A percentile compares a stretch with the other conserved stretches of the same genome.
These are phyloP conservation scores for Lycium barbarum DNA, from an alignment of 257 asterid genomes.

Conservation along the genomic window DNA sequence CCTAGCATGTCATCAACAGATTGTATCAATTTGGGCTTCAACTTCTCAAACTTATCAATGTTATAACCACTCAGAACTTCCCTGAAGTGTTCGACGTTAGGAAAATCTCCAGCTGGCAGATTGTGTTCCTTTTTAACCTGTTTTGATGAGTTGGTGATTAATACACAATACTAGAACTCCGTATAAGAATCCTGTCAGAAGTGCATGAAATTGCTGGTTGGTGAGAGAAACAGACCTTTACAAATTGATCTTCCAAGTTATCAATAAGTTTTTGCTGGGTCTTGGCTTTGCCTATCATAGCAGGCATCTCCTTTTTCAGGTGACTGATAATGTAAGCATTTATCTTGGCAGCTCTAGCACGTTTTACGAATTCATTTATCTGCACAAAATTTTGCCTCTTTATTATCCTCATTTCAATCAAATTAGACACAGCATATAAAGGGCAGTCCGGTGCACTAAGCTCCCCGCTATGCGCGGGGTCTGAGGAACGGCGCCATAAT, in stretches of 20 bases:
- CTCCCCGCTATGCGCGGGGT: too few relatives aligned
- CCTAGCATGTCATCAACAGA: conserved; percentile 94
- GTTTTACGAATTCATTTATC: conserved; percentile 96
- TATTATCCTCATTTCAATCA: not conserved
- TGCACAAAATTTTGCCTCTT: conserved; percentile 38
- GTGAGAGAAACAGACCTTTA: conserved; percentile 56
- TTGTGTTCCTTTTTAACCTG: conserved; percentile 89
- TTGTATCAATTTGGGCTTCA: conserved; percentile 88
- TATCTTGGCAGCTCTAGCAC: conserved; percentile 95
- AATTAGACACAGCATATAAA: not conserved
- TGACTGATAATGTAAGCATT: conserved; percentile 90
- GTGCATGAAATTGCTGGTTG: not conserved
- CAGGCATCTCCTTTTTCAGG: conserved; percentile 92
- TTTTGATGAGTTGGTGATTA: not conserved
- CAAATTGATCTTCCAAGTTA: conserved; percentile 75
- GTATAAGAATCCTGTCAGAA: not conserved
- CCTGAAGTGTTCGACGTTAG: conserved; percentile 76
- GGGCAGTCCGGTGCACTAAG: not conserved
- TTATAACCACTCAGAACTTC: conserved; percentile 72
- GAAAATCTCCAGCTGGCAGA: conserved; percentile 94
- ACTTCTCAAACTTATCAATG: conserved; percentile 84
- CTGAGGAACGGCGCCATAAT: not conserved
- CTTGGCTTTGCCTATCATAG: conserved; percentile 97
- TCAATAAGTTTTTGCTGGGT: conserved; percentile 86
- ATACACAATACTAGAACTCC: conserved; percentile 28